These are phyloP conservation scores for Loxodes magnus DNA, from an alignment of 73 alveolate genomes.

Conservation along the genomic window DNA sequence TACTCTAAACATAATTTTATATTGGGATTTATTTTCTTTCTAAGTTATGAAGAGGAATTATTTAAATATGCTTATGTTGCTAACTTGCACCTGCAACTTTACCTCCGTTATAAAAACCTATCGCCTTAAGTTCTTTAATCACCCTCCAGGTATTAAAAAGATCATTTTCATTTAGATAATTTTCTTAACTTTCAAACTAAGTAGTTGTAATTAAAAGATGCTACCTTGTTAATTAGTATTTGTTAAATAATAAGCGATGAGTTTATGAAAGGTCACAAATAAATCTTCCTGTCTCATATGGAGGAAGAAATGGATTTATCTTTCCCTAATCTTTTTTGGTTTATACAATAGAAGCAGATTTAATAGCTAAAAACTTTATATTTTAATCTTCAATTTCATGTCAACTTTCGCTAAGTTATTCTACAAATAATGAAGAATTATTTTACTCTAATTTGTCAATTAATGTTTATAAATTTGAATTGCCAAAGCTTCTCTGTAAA, in stretches of 20 bases:
- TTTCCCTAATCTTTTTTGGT: too few species aligned
- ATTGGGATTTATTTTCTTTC: too few species aligned
- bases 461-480: too few species aligned
- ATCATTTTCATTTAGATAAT: constrained; percentile 27
- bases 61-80: constrained; percentile 46
- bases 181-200: constrained; percentile 27
- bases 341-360: too few species aligned
- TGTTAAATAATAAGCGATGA: constrained; percentile 33
- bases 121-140: constrained; percentile 21
- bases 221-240: constrained; percentile 25
- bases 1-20: background rate
- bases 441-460: too few species aligned
- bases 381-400: too few species aligned
- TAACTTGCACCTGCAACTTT: constrained; percentile 36
- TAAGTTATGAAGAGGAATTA: constrained; percentile 18
- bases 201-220: constrained; percentile 38
- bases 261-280: constrained; percentile 22
- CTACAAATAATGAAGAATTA: too few species aligned
- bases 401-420: too few species aligned
- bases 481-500: too few species aligned
- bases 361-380: too few species aligned
- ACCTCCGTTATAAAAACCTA: constrained; percentile 45
- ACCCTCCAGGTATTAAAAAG: constrained; percentile 15
- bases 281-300: constrained; percentile 33
- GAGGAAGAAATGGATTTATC: constrained; percentile 32